Base-by-base conservation (phyloP, 106 monocot species). In the Allium fistulosum region DNA sequence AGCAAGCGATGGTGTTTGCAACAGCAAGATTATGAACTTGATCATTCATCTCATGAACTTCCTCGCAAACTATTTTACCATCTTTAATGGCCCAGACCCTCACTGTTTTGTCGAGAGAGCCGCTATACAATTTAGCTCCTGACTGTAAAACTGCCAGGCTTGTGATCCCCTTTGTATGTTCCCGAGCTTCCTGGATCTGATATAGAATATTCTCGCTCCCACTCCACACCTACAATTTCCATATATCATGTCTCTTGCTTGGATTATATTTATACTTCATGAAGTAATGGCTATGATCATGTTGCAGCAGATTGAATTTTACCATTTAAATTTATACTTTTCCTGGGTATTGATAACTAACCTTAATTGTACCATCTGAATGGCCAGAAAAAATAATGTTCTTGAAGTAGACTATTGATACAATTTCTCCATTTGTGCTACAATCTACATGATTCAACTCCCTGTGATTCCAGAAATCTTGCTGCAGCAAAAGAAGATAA, bases 301-400 rank as follows among this genome's bases (percentile, higher is more conserved):
- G 53, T 48, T 28, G 9, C 61, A 61, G 15, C 26, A 72, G 28
- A n/a, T 51, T 28, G 56, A 74, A 13, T 53, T 67, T 67, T n/a
- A 10, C 22, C 1, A 49, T 11, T 27, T 53, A 68, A 11, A 53
- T 7, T 53, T 45, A 17, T 6, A 3, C 27, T 58, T 46, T 7
- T 7, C 8, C 11, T 26, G 3, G 7, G 50, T 26, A 47, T 2
- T 8, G 18, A 48, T 12, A 10, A 49, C 55, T 76, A 16, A 84
- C 85, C 85, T 81, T 85, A n/a, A 85, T 72, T 6, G 76, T 76
- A 62, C 85, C 85, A 73, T 85, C 81, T 46, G 73, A 72, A 59
- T 85, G 85, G 4, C 81, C 85, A 51, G 85, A 85, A 49, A 77
- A 68, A 51, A 85, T 82, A 46, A 55, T 76, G 18, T 76, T 61